These are phyloP conservation scores for Aspergillus luchuensis DNA, from an alignment of 2,329 filamentous ascomycete genomes.

Conservation along the genomic window DNA sequence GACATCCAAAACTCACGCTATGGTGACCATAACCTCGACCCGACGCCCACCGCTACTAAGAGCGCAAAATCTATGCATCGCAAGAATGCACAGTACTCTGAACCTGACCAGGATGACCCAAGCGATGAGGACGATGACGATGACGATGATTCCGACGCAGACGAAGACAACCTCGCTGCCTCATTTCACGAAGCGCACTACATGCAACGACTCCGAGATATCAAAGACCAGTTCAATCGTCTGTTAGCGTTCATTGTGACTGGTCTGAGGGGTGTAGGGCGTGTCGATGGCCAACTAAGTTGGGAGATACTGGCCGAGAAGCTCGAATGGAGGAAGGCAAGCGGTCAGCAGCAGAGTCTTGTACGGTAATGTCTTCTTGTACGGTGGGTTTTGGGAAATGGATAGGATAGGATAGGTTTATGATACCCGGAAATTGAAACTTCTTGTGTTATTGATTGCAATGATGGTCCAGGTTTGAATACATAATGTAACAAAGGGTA, in stretches of 20 bases:
- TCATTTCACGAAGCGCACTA: constrained; percentile 50
- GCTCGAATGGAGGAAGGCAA: constrained; percentile 57
- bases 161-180: constrained; percentile 32
- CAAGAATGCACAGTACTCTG: constrained; percentile 14
- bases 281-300: constrained; percentile 69
- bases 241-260: constrained; percentile 70
- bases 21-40: constrained; percentile 42
- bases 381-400: background rate
- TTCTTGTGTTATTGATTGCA: background rate
- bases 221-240: constrained; percentile 65
- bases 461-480: background rate
- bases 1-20: constrained; percentile 55
- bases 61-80: constrained; percentile 11
- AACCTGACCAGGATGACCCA: constrained; percentile 27
- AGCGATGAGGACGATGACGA: constrained; percentile 37
- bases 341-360: background rate
- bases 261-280: constrained; percentile 72
- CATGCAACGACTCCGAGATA: constrained; percentile 55
- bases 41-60: constrained; percentile 22
- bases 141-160: constrained; percentile 23
- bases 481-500: no score
- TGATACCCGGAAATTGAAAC: constrained; percentile 1
- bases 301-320: constrained; percentile 84
- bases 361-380: background rate
- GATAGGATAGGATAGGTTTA: background rate